phyloP scores from a whole-genome alignment of 495 filamentous ascomycete species.

The Aspergillus olivimuriae region DNA sequence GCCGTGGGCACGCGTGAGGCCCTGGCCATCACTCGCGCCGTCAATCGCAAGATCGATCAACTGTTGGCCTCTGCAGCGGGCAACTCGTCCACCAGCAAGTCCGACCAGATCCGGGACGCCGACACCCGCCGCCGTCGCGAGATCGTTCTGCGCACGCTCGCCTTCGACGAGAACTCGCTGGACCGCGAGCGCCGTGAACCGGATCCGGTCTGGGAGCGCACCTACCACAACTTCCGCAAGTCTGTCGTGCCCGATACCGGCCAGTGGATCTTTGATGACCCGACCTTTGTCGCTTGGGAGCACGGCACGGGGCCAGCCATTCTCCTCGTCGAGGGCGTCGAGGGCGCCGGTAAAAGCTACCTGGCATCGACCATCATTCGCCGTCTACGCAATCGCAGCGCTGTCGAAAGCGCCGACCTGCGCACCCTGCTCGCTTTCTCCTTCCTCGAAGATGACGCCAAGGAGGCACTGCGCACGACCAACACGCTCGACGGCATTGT shows the following conservation, averaged over 20 bases:
- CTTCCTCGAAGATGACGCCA: conserved; percentile 34
- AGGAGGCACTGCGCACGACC: conserved; percentile 11
- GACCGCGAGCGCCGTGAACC: conserved; percentile 27
- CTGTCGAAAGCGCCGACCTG: conserved; percentile 20
- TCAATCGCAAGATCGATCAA: conserved; percentile 16
- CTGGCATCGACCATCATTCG: conserved; percentile 30
- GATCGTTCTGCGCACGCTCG: conserved; percentile 23
- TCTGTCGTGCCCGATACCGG: conserved; percentile 26
- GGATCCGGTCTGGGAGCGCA: conserved; percentile 27
- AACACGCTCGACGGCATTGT: conserved; percentile 18
- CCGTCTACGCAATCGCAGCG: conserved; percentile 20
- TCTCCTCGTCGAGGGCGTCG: conserved; percentile 24
- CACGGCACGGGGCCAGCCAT: conserved; percentile 13
- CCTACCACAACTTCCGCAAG: conserved; percentile 29
- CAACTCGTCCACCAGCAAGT: no score
- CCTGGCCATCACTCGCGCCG: conserved; percentile 21
- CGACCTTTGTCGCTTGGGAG: conserved; percentile 24
- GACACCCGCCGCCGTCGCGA: conserved; percentile 26
- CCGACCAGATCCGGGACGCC: conserved; percentile 26
- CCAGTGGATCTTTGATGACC: conserved; percentile 23
- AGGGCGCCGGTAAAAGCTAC: conserved; percentile 32
- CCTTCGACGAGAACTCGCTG: conserved; percentile 25
- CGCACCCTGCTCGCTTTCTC: conserved; percentile 28
- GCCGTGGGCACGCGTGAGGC: conserved; percentile 26
- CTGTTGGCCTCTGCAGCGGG: no score